phyloP scores from a whole-genome alignment of 768 basidiomycete species.

The Mycena crocata region DNA sequence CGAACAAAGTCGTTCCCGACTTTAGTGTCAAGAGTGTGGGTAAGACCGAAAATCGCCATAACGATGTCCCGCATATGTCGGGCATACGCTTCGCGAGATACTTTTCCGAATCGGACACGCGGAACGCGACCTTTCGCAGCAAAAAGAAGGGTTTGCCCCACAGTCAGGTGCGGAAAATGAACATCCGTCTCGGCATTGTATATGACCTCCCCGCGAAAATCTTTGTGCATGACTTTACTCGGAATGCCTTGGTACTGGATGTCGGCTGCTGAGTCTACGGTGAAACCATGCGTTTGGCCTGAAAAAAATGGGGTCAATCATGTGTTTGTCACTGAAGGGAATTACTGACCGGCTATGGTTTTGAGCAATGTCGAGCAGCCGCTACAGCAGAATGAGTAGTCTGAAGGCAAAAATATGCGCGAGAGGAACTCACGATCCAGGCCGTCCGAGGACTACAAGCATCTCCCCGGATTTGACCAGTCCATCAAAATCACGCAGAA shows the following conservation, averaged over 20 bases:
- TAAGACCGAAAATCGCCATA: conserved; percentile 69
- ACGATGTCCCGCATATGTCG: conserved; percentile 54
- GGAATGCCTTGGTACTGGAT: conserved; percentile 52
- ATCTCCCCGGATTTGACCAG: conserved; percentile 62
- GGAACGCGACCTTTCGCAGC: conserved; percentile 63
- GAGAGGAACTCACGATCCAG: conserved; percentile 43
- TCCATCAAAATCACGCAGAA: conserved; percentile 61
- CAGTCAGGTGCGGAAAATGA: conserved; percentile 63
- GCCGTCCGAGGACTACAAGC: conserved; percentile 58
- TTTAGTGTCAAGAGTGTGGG: conserved; percentile 69
- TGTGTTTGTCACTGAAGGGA: background rate
- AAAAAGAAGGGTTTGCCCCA: conserved; percentile 61
- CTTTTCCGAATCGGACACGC: conserved; percentile 45
- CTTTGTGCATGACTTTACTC: conserved; percentile 54
- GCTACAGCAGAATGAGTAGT: conserved; percentile 16
- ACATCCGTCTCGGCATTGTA: conserved; percentile 59
- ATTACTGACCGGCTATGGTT: conserved; percentile 52
- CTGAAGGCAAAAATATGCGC: too few relatives aligned
- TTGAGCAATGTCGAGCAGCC: conserved; percentile 64
- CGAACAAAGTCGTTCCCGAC: conserved; percentile 73
- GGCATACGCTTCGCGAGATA: conserved; percentile 50
- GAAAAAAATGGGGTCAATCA: background rate
- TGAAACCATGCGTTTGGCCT: conserved; percentile 45
- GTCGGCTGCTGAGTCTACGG: conserved; percentile 16
- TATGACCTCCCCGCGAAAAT: conserved; percentile 60